phyloP scores from a whole-genome alignment of 257 asterid species.

The Apocynum venetum region DNA sequence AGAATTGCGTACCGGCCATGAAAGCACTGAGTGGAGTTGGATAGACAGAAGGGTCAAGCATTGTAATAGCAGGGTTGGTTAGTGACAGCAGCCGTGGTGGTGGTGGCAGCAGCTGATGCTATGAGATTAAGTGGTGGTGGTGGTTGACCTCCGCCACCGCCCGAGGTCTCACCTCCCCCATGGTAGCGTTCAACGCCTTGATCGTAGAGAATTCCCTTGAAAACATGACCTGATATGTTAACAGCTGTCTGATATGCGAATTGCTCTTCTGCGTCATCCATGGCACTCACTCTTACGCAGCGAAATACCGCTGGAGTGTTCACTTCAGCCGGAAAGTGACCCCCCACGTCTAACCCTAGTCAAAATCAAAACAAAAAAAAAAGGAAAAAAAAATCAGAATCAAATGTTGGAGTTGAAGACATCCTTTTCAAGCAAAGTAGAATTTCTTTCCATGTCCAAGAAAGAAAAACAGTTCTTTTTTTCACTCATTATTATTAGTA shows the following conservation, averaged over 20 bases:
- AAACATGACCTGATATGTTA: slow-evolving; percentile 63
- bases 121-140: slow-evolving; percentile 32
- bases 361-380: background rate
- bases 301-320: slow-evolving; percentile 60
- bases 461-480: background rate
- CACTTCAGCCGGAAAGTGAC: slow-evolving; percentile 61
- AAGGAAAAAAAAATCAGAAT: background rate
- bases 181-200: slow-evolving; percentile 58
- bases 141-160: slow-evolving; percentile 26
- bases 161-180: slow-evolving; percentile 37
- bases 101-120: slow-evolving; percentile 11
- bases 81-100: slow-evolving; percentile 18
- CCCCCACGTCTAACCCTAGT: slow-evolving; percentile 62
- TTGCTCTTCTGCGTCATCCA: slow-evolving; percentile 62
- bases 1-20: slow-evolving; percentile 90
- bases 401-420: background rate
- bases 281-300: slow-evolving; percentile 61
- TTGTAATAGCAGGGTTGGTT: slow-evolving; percentile 24
- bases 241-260: slow-evolving; percentile 78
- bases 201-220: slow-evolving; percentile 76
- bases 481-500: background rate
- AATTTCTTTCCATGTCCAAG: background rate
- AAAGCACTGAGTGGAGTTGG: slow-evolving; percentile 51
- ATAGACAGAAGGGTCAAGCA: slow-evolving; percentile 59
- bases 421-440: background rate